These are phyloP conservation scores for Kuraishia floccosa DNA, from an alignment of 805 yeast genomes.

Conservation along the genomic window DNA sequence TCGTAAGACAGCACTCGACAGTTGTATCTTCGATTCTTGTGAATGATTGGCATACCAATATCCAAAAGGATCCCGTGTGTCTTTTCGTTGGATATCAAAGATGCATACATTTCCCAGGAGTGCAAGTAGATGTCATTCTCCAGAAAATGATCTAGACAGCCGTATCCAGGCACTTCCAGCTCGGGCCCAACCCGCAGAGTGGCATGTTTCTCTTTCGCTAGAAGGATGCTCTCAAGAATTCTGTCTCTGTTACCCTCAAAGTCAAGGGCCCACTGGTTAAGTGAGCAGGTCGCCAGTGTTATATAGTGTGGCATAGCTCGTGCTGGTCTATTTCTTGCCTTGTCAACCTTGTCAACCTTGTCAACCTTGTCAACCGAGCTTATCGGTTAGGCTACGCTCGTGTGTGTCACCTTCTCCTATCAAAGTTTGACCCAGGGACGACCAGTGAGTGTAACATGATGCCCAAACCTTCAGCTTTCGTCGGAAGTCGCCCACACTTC, in stretches of 20 bases:
- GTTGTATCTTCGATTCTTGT: conserved; percentile 80
- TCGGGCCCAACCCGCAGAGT: conserved; percentile 93
- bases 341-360: background rate
- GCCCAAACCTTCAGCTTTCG: too few species aligned
- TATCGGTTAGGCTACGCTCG: too few species aligned
- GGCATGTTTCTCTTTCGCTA: conserved; percentile 72
- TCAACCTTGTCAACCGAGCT: background rate
- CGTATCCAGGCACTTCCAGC: conserved; percentile 88
- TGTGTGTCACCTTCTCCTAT: too few species aligned
- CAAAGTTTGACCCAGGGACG: too few species aligned
- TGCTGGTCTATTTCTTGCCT: background rate
- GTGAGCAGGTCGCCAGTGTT: conserved; percentile 86
- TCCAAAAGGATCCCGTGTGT: conserved; percentile 76
- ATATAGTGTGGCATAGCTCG: conserved; percentile 68
- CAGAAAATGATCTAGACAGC: conserved; percentile 86
- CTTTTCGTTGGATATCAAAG: conserved; percentile 55
- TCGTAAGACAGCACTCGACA: conserved; percentile 79
- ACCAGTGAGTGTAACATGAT: too few species aligned
- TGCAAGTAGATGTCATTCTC: conserved; percentile 85
- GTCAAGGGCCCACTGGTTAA: conserved; percentile 98
- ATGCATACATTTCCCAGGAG: conserved; percentile 89
- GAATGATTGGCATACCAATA: conserved; percentile 90
- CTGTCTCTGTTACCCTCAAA: conserved; percentile 95
- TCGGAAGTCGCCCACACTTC: too few species aligned
- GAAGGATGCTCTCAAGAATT: conserved; percentile 65